Conservation (phyloP, 768 basidiomycete genomes). For the Nevesoporus exiguus region DNA sequence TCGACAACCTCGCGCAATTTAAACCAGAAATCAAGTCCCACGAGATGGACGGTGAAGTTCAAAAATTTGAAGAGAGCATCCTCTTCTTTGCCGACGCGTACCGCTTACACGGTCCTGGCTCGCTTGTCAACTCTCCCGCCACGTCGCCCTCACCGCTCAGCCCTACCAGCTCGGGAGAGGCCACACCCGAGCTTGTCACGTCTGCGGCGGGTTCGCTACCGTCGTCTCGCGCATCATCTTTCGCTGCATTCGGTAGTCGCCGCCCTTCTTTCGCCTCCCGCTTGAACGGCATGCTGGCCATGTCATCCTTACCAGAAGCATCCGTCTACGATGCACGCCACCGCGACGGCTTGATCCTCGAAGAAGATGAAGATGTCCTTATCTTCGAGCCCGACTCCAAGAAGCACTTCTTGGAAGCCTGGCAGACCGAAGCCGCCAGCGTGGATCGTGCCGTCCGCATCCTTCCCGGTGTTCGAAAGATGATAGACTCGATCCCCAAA, state of each 20-base stretch:
- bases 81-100: conserved; percentile 66
- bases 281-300: conserved; percentile 39
- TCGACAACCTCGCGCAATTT: conserved; percentile 67
- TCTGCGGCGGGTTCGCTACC: conserved; percentile 39
- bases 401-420: conserved; percentile 41
- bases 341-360: conserved; percentile 30
- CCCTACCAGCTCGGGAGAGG: conserved; percentile 31
- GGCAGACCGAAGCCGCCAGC: conserved; percentile 52
- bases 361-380: conserved; percentile 36
- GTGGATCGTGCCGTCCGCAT: conserved; percentile 66
- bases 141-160: conserved; percentile 8
- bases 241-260: conserved; percentile 33
- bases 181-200: conserved; percentile 40
- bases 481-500: conserved; percentile 63
- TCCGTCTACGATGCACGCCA: conserved; percentile 20
- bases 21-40: conserved; percentile 52
- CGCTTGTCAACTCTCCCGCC: conserved; percentile 23
- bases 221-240: conserved; percentile 43
- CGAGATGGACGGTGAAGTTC: conserved; percentile 57
- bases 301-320: conserved; percentile 34
- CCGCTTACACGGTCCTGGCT: conserved; percentile 40
- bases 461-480: conserved; percentile 62
- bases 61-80: conserved; percentile 61
- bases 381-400: conserved; percentile 25
- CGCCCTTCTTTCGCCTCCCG: conserved; percentile 47